Evolutionary conservation across 306 rosid genomes (phyloP).

Genomic region (Vigna angularis): DNA sequence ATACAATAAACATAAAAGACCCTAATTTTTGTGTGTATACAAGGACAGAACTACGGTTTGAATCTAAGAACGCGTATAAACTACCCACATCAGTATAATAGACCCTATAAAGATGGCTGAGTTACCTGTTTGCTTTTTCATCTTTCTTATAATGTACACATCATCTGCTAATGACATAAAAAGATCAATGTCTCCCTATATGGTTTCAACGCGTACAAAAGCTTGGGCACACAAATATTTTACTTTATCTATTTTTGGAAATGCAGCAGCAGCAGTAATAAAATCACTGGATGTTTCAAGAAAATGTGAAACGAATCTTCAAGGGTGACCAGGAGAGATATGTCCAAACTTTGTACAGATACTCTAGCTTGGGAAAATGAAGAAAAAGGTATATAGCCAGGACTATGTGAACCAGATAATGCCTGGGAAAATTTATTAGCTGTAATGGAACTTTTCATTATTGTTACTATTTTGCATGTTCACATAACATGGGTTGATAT

Average conservation of each 20-base stretch:
- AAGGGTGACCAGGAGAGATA: background rate
- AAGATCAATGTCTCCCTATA: slow-evolving; percentile 1
- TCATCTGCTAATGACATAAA: background rate
- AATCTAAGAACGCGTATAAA: background rate
- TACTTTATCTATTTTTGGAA: slow-evolving; percentile 8
- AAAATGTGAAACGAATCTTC: background rate
- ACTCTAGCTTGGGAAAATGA: background rate
- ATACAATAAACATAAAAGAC: background rate
- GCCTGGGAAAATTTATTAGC: background rate
- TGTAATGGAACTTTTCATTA: background rate
- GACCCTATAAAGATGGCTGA: background rate
- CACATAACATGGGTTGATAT: background rate
- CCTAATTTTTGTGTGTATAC: background rate
- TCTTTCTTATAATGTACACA: background rate
- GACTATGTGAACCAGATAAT: background rate
- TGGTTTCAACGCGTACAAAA: background rate
- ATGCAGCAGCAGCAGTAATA: background rate
- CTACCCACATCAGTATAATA: too few relatives aligned
- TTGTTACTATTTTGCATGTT: background rate
- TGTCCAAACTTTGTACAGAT: background rate
- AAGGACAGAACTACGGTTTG: background rate
- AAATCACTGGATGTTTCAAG: slow-evolving; percentile 9
- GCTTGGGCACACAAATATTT: background rate
- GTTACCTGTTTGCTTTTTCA: background rate
- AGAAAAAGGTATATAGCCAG: background rate